These are phyloP conservation scores for Phallus indusiatus DNA, from an alignment of 768 basidiomycete species.

Conservation along the genomic window DNA sequence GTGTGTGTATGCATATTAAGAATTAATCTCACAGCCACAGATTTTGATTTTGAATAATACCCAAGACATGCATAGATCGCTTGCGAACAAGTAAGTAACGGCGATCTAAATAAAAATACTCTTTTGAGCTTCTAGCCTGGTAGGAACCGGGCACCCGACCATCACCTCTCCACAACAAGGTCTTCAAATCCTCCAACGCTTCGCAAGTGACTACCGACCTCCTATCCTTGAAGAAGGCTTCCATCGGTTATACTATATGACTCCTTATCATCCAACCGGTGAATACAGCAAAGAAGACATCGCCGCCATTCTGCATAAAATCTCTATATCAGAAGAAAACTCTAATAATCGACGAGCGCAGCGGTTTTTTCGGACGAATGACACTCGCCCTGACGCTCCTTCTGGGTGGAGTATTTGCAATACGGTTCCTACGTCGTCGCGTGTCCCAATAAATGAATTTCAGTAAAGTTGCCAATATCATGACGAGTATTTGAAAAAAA, in stretches of 20 bases:
- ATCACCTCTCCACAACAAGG: constrained; percentile 54
- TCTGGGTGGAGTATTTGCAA: background rate
- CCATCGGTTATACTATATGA: constrained; percentile 36
- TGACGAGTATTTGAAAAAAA: background rate
- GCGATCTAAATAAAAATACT: background rate
- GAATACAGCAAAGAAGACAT: constrained; percentile 13
- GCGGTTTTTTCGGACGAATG: constrained; percentile 5
- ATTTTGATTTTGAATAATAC: background rate
- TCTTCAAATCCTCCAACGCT: constrained; percentile 51
- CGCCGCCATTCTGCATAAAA: constrained; percentile 8
- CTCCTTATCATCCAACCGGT: constrained; percentile 11
- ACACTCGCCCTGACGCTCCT: background rate
- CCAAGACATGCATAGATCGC: constrained; percentile 4
- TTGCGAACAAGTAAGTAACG: background rate
- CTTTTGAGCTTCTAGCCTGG: background rate
- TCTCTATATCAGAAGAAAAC: background rate
- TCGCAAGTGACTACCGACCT: constrained; percentile 48
- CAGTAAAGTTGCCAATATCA: background rate
- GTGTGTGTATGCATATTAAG: constrained; percentile 30
- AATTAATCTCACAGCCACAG: background rate
- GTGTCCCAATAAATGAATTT: background rate
- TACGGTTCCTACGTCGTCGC: background rate
- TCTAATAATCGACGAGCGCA: no score
- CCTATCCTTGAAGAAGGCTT: constrained; percentile 56
- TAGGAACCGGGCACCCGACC: constrained; percentile 70